Evolutionary conservation across 129 eudicot genomes (phyloP), one percentile per base, ranked within the genome.

Genomic region (Flaveria brownii): DNA sequence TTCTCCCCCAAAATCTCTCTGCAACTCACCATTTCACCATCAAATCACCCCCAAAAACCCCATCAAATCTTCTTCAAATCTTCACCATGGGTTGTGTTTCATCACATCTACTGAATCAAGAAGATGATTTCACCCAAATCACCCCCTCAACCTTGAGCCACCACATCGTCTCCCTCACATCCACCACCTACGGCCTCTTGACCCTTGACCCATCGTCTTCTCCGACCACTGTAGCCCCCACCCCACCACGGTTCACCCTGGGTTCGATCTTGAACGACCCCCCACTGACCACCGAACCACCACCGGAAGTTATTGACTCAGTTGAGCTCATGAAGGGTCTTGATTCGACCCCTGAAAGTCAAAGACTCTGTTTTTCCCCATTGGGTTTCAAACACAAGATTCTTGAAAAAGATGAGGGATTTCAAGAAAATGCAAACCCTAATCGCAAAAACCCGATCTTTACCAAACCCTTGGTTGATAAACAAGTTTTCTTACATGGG

Each of bases 251-350:
- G n/a, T 59, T 70, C 81, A 83, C 90, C 64, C 92, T 85, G 18
- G 81, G 69, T 11, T 70, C 89, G 2, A 74, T 80, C 79, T 71
- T 71, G 52, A 79, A 85, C 10, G 47, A 45, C 49, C 45, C 62
- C 80, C 36, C 36, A 30, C 82, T 17, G 80, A 51, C 20, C 20
- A 49, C 86, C 50, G 67, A 66, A 73, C 69, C 65, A 18, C 42
- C 80, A 4, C 87, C 87, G 7, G 97, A 91, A 47, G 78, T 90
- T 56, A 94, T 91, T 79, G 86, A 94, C 78, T 85, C 97, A 2
- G 87, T 91, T 97, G 98, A 94, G 43, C 90, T 94, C 39, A 94
- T 91, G 98, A 92, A 90, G 11, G 98, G 96, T 1, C 96, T 93
- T 33, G 97, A 93, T 68, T 61, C 83, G 57, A 71, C 81, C 71